Base-by-base conservation (phyloP, 139 green algal species). In the Ulvella scutata region DNA sequence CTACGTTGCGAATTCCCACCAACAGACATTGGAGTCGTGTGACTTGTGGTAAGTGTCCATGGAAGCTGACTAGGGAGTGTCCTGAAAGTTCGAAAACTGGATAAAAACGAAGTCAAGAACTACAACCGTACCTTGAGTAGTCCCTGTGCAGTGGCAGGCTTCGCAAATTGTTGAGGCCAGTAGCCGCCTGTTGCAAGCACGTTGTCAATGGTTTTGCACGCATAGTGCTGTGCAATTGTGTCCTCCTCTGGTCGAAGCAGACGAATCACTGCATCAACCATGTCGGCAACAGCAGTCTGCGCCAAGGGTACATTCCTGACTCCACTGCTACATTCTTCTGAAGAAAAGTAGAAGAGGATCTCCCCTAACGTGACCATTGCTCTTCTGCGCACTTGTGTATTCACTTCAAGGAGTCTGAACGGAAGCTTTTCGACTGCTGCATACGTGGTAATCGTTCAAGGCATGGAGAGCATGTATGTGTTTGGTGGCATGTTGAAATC, bases 141-240 rank as follows among this genome's bases (percentile, higher is more conserved):
- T 26, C n/a, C 9, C 1, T 26, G 51, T 7, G 51, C 51, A 1
- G 51, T 67, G 51, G n/a, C 51, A n/a, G 13, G 31, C 51, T 36
- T 26, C 9, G 51, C 51, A 67, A 67, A 67, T n/a, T 26, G 51
- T 26, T 67, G n/a, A 9, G 51, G 51, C 51, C 51, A 67, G 51
- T 36, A 67, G 51, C 51, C 51, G n/a, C 6, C 4, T 26, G 31
- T 67, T 29, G 51, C 51, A 6, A 67, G 51, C 34, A 98, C 89
- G 84, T 97, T 98, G 83, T 98, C 93, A 17, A 97, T 87, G 0
- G 92, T 94, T 84, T 97, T 97, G 7, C 88, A 86, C 0, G 93
- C 93, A 74, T 98, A 98, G 81, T 98, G 93, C 82, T 90, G 84
- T 21, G 83, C 85, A 26, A 95, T 80, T 72, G 93, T 87, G 77